phyloP scores from a whole-genome alignment of 768 basidiomycete species.

The Mrakia frigida region DNA sequence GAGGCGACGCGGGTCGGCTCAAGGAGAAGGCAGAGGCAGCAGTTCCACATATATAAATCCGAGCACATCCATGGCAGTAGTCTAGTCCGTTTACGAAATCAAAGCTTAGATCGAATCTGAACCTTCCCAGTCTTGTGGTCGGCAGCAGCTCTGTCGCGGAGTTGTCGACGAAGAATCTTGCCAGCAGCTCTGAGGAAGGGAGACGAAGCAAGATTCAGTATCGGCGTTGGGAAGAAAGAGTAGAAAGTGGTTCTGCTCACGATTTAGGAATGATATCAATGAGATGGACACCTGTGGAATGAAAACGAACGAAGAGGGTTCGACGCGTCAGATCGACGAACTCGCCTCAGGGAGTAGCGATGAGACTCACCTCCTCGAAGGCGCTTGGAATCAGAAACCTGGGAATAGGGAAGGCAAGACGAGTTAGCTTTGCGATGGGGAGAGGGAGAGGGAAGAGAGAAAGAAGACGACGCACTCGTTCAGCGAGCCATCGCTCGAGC shows the following conservation, averaged over 20 bases:
- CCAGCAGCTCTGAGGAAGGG: conserved; percentile 60
- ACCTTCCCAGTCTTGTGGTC: background rate
- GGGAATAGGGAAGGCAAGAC: background rate
- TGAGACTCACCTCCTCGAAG: conserved; percentile 57
- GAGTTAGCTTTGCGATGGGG: too few relatives aligned
- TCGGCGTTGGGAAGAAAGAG: background rate
- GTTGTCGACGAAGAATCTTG: conserved; percentile 75
- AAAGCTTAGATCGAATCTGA: conserved; percentile 1
- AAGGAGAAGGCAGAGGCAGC: too few relatives aligned
- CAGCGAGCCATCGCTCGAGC: conserved; percentile 62
- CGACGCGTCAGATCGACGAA: background rate
- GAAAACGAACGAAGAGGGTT: background rate
- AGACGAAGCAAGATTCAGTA: background rate
- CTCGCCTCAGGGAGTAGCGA: background rate
- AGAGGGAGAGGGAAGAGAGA: background rate
- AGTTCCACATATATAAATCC: too few relatives aligned
- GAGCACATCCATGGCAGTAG: too few relatives aligned
- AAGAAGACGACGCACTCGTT: conserved; percentile 49
- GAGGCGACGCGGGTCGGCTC: too few relatives aligned
- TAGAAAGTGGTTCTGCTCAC: conserved; percentile 43
- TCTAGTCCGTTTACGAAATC: background rate
- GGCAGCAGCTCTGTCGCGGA: conserved; percentile 57
- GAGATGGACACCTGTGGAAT: conserved; percentile 42
- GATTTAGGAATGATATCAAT: conserved; percentile 42
- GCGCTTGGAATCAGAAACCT: conserved; percentile 57